phyloP scores from a whole-genome alignment of 331 rosid species.

The Phaseolus coccineus region DNA sequence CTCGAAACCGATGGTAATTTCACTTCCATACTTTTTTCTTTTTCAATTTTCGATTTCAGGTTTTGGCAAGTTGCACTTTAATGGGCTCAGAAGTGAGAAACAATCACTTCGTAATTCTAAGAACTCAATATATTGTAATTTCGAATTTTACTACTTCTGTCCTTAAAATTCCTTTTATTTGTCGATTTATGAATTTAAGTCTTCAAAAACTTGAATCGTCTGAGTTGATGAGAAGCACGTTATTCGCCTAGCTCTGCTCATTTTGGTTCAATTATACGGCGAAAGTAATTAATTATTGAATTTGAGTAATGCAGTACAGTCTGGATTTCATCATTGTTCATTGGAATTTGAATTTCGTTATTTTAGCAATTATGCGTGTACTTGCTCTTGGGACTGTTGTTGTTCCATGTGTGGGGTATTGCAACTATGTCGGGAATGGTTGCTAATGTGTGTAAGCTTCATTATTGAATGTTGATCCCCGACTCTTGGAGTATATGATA shows the following conservation, averaged over 20 bases:
- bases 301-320: neutral
- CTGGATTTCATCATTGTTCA: slow-evolving; percentile 23
- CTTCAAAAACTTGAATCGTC: neutral
- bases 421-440: neutral
- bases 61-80: slow-evolving; percentile 32
- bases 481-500: slow-evolving; percentile 38
- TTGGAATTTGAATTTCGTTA: slow-evolving; percentile 6
- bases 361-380: neutral
- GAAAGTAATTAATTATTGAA: neutral
- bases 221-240: slow-evolving; percentile 4
- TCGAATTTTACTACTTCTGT: neutral
- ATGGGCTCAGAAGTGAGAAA: neutral
- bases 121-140: neutral
- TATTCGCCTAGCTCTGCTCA: neutral
- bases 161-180: neutral
- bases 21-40: neutral
- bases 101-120: neutral
- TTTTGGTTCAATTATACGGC: slow-evolving; percentile 8
- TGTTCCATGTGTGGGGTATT: neutral
- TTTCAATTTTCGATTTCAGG: slow-evolving; percentile 10
- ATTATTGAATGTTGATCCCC: slow-evolving; percentile 21
- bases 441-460: slow-evolving; percentile 22
- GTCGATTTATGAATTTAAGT: slow-evolving; percentile 11
- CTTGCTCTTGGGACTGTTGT: neutral
- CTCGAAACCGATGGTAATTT: slow-evolving; percentile 93